phyloP scores from a whole-genome alignment of 2,329 filamentous ascomycete species.

The Decorospora gaudefroyi region DNA sequence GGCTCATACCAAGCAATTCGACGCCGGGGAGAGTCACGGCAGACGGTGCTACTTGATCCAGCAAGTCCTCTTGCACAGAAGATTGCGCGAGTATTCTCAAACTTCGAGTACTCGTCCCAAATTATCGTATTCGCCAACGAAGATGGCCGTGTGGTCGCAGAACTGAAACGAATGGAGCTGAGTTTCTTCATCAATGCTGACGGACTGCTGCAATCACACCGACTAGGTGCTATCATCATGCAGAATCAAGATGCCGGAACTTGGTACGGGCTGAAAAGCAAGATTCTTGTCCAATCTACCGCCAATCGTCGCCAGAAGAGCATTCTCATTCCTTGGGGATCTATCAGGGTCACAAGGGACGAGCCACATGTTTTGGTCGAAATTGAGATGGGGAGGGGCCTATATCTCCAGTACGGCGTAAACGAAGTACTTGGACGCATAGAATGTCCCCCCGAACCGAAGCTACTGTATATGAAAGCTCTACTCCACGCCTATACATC shows the following conservation, averaged over 20 bases:
- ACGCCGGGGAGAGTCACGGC: constrained; percentile 24
- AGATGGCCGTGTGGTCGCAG: constrained; percentile 47
- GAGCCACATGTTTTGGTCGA: constrained; percentile 51
- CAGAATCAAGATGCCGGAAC: constrained; percentile 63
- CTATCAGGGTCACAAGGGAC: constrained; percentile 31
- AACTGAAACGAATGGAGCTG: constrained; percentile 60
- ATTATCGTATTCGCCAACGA: constrained; percentile 56
- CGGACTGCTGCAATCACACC: constrained; percentile 52
- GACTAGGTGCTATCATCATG: constrained; percentile 57
- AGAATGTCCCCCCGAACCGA: constrained; percentile 61
- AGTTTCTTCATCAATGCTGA: constrained; percentile 57
- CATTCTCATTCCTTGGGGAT: constrained; percentile 60
- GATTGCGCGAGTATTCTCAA: constrained; percentile 54
- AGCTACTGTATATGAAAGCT: constrained; percentile 61
- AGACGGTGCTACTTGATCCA: constrained; percentile 56
- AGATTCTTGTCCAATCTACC: constrained; percentile 59
- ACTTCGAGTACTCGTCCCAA: constrained; percentile 54
- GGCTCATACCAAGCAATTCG: constrained; percentile 12
- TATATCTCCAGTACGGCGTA: constrained; percentile 59
- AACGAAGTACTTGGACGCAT: constrained; percentile 61
- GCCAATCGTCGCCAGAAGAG: constrained; percentile 52
- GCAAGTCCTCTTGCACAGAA: constrained; percentile 48
- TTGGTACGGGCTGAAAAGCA: constrained; percentile 63
- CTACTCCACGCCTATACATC: constrained; percentile 65
- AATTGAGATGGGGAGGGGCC: constrained; percentile 39